Conservation (phyloP, 192 early-diverging fungal genomes). For the Bifiguratus adelaidae region DNA sequence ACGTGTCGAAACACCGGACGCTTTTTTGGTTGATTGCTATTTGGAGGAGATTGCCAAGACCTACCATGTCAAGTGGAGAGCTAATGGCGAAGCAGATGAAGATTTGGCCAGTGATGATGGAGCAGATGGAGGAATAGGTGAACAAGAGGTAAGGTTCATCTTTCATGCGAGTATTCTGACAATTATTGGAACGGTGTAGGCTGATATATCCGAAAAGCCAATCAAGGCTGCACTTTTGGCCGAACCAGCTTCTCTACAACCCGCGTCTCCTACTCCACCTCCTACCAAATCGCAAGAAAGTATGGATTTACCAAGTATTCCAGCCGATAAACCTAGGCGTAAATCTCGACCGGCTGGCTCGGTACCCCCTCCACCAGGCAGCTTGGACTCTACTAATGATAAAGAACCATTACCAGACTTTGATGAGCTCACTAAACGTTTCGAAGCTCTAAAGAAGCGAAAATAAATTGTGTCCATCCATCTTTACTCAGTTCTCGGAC, state of each 20-base stretch:
- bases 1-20: slow-evolving; percentile 64
- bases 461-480: too few relatives aligned
- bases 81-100: slow-evolving; percentile 29
- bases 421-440: slow-evolving; percentile 64
- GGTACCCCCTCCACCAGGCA: too few relatives aligned
- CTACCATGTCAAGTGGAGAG: slow-evolving; percentile 64
- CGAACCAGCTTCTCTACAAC: neutral
- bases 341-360: slow-evolving; percentile 7
- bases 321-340: neutral
- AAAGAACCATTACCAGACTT: too few relatives aligned
- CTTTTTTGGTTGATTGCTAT: slow-evolving; percentile 73
- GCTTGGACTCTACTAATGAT: too few relatives aligned
- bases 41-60: slow-evolving; percentile 80
- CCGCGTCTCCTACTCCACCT: neutral
- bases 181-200: neutral
- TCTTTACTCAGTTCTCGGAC: too few relatives aligned
- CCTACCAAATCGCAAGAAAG: neutral
- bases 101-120: slow-evolving; percentile 10
- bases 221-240: neutral
- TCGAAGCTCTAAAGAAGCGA: slow-evolving; percentile 59
- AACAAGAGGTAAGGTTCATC: neutral
- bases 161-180: neutral
- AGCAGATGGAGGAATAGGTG: slow-evolving; percentile 12
- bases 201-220: neutral
- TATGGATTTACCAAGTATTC: slow-evolving; percentile 1